These are phyloP conservation scores for Coniochaeta sp. DNA, from an alignment of 2,329 filamentous ascomycete species.

Conservation along the genomic window DNA sequence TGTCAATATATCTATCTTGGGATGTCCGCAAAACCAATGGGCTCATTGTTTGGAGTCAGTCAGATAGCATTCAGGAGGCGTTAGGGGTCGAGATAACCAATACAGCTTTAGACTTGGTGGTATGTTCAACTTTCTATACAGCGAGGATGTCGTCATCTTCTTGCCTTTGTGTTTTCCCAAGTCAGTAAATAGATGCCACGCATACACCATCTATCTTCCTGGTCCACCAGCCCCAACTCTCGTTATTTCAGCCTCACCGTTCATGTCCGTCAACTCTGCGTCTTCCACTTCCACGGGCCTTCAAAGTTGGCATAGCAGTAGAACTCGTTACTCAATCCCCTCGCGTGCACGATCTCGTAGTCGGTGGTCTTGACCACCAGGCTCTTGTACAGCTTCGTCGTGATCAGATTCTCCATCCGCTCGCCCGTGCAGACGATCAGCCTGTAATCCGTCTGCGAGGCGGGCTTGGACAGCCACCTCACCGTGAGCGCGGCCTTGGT, in stretches of 20 bases:
- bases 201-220: too few species aligned
- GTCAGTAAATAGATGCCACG: too few species aligned
- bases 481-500: conserved; percentile 72
- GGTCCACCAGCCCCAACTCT: too few species aligned
- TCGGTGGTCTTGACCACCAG: conserved; percentile 57
- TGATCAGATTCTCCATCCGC: conserved; percentile 59
- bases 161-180: too few species aligned
- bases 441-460: conserved; percentile 5
- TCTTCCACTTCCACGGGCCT: conserved; percentile 15
- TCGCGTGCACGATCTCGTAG: conserved; percentile 62
- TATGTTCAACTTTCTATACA: neutral
- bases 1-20: neutral
- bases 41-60: neutral
- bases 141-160: neutral
- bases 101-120: neutral
- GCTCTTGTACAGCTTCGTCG: conserved; percentile 56
- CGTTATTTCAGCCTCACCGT: too few species aligned
- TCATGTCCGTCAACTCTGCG: neutral
- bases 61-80: neutral
- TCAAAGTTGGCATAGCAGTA: conserved; percentile 75
- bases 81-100: neutral
- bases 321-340: conserved; percentile 74
- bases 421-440: conserved; percentile 72
- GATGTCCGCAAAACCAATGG: neutral
- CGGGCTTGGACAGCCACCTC: conserved; percentile 58